phyloP scores from a whole-genome alignment of 345 rosid species.

The Conringia planisiliqua region DNA sequence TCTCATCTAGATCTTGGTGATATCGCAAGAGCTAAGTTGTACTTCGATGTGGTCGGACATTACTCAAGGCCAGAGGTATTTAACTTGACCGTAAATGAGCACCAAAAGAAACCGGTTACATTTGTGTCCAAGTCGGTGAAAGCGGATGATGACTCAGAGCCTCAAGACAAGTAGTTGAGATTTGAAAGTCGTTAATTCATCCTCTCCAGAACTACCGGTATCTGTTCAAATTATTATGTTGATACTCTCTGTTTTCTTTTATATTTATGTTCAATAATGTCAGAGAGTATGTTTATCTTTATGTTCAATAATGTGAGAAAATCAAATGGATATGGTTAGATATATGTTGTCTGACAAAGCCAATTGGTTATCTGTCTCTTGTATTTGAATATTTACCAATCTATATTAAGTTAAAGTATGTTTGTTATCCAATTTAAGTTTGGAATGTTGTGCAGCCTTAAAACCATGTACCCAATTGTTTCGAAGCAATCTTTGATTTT shows the following conservation, averaged over 20 bases:
- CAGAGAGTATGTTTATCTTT: neutral
- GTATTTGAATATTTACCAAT: no score
- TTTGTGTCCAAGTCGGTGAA: conserved; percentile 43
- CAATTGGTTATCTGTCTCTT: no score
- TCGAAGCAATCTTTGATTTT: no score
- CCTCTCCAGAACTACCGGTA: neutral
- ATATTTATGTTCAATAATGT: neutral
- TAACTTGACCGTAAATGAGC: conserved; percentile 66
- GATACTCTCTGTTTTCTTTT: neutral
- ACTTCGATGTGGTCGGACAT: conserved; percentile 87
- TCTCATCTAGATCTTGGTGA: conserved; percentile 73
- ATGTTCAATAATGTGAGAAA: no score
- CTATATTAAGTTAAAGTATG: no score
- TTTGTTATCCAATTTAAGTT: no score
- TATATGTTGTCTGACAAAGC: no score
- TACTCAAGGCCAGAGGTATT: conserved; percentile 82
- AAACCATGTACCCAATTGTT: no score
- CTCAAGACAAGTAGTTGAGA: neutral
- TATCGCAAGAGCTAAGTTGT: conserved; percentile 74
- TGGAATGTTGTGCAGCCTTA: no score
- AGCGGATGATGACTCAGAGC: conserved; percentile 7
- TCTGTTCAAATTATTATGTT: neutral
- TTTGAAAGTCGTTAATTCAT: no score
- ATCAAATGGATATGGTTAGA: no score
- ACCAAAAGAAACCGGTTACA: conserved; percentile 58